A percentile compares a stretch with the other conserved stretches of the same genome.
Evolutionary conservation across 768 basidiomycete genomes (phyloP).

Genomic region (Lyophyllum atratum): DNA sequence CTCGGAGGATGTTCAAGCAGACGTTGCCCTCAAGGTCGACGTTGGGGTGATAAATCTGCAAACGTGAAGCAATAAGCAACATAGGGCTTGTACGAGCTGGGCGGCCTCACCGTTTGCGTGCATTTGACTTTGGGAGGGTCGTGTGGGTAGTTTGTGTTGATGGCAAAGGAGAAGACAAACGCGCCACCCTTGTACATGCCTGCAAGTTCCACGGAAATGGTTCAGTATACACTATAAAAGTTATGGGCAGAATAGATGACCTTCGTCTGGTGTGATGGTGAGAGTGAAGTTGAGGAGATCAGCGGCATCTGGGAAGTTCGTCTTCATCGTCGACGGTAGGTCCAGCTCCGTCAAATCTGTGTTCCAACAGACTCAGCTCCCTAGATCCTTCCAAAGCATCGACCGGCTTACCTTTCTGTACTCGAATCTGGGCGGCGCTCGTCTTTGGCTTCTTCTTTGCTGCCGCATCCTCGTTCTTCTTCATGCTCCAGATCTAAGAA

Average conservation of each 20-base stretch:
- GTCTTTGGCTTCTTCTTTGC: constrained; percentile 99
- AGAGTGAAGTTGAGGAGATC: constrained; percentile 97
- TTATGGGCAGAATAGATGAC: constrained; percentile 39
- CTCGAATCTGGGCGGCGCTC: constrained; percentile 95
- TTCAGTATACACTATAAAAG: constrained; percentile 1
- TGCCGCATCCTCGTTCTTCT: constrained; percentile 98
- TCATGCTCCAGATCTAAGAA: constrained; percentile 95
- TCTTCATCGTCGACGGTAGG: constrained; percentile 94
- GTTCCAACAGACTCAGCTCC: constrained; percentile 1
- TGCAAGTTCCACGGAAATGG: constrained; percentile 28
- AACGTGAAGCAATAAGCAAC: constrained; percentile 8
- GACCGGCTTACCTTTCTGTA: constrained; percentile 86
- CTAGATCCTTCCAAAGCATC: constrained; percentile 2
- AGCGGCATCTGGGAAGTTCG: constrained; percentile 85
- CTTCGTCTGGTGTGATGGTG: constrained; percentile 96
- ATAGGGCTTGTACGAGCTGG: not conserved
- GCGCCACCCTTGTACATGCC: constrained; percentile 98
- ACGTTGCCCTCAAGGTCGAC: constrained; percentile 98
- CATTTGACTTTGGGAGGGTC: constrained; percentile 99
- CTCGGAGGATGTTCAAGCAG: constrained; percentile 96
- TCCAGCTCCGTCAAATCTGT: constrained; percentile 96
- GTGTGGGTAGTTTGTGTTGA: constrained; percentile 98
- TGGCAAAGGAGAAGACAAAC: constrained; percentile 92
- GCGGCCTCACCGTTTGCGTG: constrained; percentile 75
- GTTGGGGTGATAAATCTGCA: constrained; percentile 97